A percentile compares a stretch with the other conserved stretches of the same genome.
Evolutionary conservation across 176 grass and related monocot species (phyloP).

Genomic region (Sorghum bicolor): Sorghum_bicolor_NCBIv3 NC_012872.2:63209001-63209500

Average conservation of each 20-base stretch:
- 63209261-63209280: slow-evolving; percentile 17
- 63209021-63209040: not conserved
- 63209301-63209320: not conserved
- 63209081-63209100: too few species aligned
- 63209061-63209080: too few species aligned
- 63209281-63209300: slow-evolving; percentile 4
- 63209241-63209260: slow-evolving; percentile 21
- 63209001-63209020: not conserved
- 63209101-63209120: not conserved
- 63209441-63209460: not conserved
- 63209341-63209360: not conserved
- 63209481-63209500: not conserved
- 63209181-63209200: not conserved
- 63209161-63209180: not conserved
- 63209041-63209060: too few species aligned
- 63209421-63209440: not conserved
- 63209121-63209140: not conserved
- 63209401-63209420: not conserved
- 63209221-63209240: not conserved
- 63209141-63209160: not conserved
- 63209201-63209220: not conserved
- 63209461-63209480: too few species aligned
- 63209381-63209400: not conserved
- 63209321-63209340: slow-evolving; percentile 16
- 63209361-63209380: not conserved